Evolutionary conservation across 345 rosid species (phyloP), one percentile per base, ranked within the genome.

Genomic region (Arabis hirsuta): DNA sequence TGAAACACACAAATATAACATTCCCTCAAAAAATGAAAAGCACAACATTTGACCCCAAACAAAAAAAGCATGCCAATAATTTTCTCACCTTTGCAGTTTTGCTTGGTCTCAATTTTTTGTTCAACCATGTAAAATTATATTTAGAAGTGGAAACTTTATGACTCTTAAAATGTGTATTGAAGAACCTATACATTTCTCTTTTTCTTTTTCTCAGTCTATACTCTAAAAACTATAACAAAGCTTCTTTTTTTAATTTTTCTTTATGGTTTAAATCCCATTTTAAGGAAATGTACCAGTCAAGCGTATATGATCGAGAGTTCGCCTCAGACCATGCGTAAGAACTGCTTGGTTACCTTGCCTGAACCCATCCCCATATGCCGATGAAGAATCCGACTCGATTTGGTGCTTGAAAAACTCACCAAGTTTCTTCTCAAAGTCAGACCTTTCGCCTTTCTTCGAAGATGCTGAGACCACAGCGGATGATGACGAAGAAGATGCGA

Each of bases 291-390:
- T 81, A 72, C 97, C 92, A 0, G 99, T 96, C 80, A 90, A 59
- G 70, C 53, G 78, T 27, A 96, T 92, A 72, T 96, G 99, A 24
- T 88, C 96, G n/a, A 96, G 97, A 2, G 98, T 92, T 14, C 84
- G 85, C 80, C 74, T 74, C 20, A 92, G 91, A 63, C 86, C 96
- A 31, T 81, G 91, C 16, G 80, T 84, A 52, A 65, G 81, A 56
- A 92, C 92, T 27, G 99, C 98, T 80, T 62, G 52, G 45, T 86
- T 82, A 42, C 97, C 99, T 67, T 59, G 67, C 81, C 96, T 85
- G 82, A 88, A 96, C 53, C 99, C 99, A 7, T 83, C 95, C 73
- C 99, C 99, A 32, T 92, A 96, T 41, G 92, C 91, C 59, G 89
- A 12, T 12, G 99, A 96, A 14, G 84, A 41, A 81, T 96, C 98